Base-by-base conservation (phyloP, 2,329 filamentous ascomycete genomes). In the Tolypocladium tundrense region DNA sequence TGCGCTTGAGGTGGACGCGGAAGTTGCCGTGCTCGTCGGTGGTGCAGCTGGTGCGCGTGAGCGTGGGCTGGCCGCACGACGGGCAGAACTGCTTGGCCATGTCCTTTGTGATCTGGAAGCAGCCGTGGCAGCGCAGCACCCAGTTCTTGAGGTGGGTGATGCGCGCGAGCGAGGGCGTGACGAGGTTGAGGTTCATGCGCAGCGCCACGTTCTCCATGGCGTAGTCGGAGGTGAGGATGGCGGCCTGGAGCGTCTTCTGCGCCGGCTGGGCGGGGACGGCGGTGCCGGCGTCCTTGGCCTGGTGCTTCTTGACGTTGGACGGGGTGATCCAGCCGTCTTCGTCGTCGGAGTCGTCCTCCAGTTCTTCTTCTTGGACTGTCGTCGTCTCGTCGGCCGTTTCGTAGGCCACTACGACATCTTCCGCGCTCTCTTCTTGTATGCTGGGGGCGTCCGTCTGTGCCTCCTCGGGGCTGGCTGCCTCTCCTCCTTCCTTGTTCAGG, bases 121-220 rank as follows among this genome's bases (percentile, higher is more conserved):
- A 96, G 58, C 87, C 91, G 75, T 99, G 93, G 78, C 94, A 99
- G 50, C 94, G 87, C 58, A 96, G 82, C 4, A 97, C 85, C 80
- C 90, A 96, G 14, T 89, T 93, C 72, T 91, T 93, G 63, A 97
- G 82, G 60, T 88, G 85, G 42, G 86, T 88, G 69, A 99, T 91
- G 66, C 91, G 86, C 61, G 89, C 82, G 60, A 97, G 79, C 19
- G 84, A 82, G 0, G 90, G 83, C 0, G 92, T 91, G 59, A 97
- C 81, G 13, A 97, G 84, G 69, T 94, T 90, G 56, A 99, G 83
- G 75, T 97, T 96, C 78, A 97, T 95, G 65, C 95, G 90, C 5
- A 99, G 81, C 2, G 94, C 83, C 9, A 97, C 91, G 70, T 97
- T 97, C 76, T 97, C 93, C 90, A 99, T 96, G 57, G 94, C 93